Evolutionary conservation across 2,329 filamentous ascomycete species (phyloP), one percentile per base, ranked within the genome.

Genomic region (Thielaviopsis euricoi): DNA sequence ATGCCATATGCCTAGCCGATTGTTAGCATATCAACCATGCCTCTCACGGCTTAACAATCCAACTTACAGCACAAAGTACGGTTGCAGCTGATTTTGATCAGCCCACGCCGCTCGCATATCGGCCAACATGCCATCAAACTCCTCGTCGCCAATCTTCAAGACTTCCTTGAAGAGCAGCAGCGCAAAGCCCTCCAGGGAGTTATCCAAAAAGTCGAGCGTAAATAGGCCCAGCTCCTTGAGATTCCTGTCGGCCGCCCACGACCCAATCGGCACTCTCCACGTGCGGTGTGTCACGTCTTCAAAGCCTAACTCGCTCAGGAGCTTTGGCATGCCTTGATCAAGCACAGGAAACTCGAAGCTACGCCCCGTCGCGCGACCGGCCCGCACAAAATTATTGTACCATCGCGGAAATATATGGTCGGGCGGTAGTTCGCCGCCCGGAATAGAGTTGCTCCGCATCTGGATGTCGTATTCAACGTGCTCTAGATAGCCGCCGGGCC

Each of bases 231-330:
- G 67, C 58, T 73, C 68, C 60, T 72, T 74, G 22, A 73, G 67
- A 13, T 66, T 71, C 52, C 70, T 68, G 57, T 77, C 71, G 21
- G 69, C 72, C 0, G 75, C 71, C 76, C 76, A 78, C 0, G 67
- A 68, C 22, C 72, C 73, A 10, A 73, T 69, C 0, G 76, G 75
- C 0, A 76, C 64, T 62, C 75, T 72, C 58, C 70, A 67, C 15
- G 64, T 66, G 21, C 67, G 67, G 57, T 72, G 67, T 3, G 64
- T 62, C 1, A 74, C 67, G 22, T 74, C 69, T 4, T 68, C 63
- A 55, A 73, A 74, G 0, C 73, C 72, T 1, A 71, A 68, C 17
- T 66, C 65, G 6, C 63, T 60, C 3, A 70, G 62, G 21, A 60
- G 58, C 13, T 65, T 59, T 2, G 61, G 60, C 62, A 65, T 65